Percentiles rank a stretch among this genome's conserved stretches.
Conservation (phyloP, 2,329 filamentous ascomycete genomes). For the Fusarium mexicanum region DNA sequence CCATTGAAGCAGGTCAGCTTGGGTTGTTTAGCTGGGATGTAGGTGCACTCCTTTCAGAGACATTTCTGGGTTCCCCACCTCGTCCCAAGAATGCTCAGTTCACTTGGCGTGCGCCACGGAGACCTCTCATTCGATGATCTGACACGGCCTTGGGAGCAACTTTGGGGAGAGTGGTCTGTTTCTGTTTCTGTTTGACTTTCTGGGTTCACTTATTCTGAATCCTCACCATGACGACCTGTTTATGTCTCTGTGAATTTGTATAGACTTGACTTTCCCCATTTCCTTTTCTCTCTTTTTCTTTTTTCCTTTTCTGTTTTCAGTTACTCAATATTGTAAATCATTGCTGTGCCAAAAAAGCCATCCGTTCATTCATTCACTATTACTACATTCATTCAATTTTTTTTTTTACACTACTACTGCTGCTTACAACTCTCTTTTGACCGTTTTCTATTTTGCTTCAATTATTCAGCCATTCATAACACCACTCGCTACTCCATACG, state of each 20-base stretch:
- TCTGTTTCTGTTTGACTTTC: constrained; percentile 1
- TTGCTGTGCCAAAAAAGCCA: constrained; percentile 10
- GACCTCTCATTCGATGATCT: constrained; percentile 37
- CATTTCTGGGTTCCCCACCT: background rate
- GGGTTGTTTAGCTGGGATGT: background rate
- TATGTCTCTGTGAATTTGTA: background rate
- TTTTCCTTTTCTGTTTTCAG: constrained; percentile 7
- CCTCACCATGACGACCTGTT: constrained; percentile 29
- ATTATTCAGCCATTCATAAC: constrained; percentile 3
- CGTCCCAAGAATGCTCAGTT: constrained; percentile 26
- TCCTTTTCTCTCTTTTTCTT: background rate
- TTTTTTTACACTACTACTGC: background rate
- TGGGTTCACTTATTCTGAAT: constrained; percentile 19
- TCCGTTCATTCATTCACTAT: background rate
- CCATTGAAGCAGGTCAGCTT: background rate
- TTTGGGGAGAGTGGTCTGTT: background rate
- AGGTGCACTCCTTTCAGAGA: background rate
- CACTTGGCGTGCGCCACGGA: constrained; percentile 16
- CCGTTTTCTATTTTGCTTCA: background rate
- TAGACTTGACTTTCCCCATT: background rate
- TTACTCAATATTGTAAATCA: constrained; percentile 4
- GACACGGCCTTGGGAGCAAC: constrained; percentile 20
- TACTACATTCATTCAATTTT: background rate
- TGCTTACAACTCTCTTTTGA: background rate
- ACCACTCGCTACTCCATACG: constrained; percentile 4